Percentiles rank a stretch among this genome's conserved stretches.
Conservation (phyloP, 257 asterid species). For the Solanum medicagineum region DNA sequence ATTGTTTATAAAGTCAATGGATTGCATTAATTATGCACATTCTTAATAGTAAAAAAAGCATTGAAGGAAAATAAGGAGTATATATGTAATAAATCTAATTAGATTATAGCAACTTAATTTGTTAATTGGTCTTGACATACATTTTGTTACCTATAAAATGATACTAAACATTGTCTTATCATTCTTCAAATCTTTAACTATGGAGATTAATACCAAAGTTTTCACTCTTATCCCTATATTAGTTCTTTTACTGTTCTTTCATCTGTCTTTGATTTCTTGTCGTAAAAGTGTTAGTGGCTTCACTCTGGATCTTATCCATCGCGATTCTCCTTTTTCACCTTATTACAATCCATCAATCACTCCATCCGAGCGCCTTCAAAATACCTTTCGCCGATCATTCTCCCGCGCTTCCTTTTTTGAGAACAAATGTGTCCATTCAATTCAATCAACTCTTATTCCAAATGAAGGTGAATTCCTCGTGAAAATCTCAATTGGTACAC, state of each 20-base stretch:
- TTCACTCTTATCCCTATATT: neutral
- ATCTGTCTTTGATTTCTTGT: neutral
- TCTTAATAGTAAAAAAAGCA: neutral
- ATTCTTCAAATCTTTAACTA: neutral
- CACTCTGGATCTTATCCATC: slow-evolving; percentile 17
- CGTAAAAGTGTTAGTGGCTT: neutral
- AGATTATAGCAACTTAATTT: neutral
- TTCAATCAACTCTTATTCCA: neutral
- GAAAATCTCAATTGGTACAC: slow-evolving; percentile 17
- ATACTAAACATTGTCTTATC: neutral
- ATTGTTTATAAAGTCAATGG: neutral
- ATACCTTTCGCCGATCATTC: slow-evolving; percentile 6
- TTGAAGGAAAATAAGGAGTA: neutral
- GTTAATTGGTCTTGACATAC: neutral
- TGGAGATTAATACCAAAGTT: neutral
- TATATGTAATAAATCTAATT: neutral
- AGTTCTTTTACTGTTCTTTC: neutral
- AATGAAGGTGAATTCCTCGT: slow-evolving; percentile 6
- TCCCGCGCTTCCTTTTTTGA: neutral
- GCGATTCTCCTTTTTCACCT: slow-evolving; percentile 24
- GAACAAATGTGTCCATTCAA: neutral
- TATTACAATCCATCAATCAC: slow-evolving; percentile 3
- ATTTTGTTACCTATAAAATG: neutral
- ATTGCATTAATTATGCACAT: neutral
- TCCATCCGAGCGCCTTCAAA: slow-evolving; percentile 1